phyloP scores from a whole-genome alignment of 2,329 filamentous ascomycete species.

The Colletotrichum salicis region DNA sequence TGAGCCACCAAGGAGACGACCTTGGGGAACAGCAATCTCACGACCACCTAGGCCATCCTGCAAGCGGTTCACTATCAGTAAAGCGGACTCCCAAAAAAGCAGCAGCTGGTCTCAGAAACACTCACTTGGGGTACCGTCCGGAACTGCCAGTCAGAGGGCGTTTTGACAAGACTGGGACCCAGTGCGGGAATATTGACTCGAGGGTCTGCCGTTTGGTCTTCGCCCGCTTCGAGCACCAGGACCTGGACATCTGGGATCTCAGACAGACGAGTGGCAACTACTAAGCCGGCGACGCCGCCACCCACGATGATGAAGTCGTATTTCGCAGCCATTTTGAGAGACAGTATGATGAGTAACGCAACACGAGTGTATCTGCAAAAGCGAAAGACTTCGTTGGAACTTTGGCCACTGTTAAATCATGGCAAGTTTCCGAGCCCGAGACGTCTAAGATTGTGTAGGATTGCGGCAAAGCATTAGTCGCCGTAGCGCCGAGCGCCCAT shows the following conservation, averaged over 20 bases:
- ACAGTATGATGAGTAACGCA: conserved; percentile 2
- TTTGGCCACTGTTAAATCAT: conserved; percentile 30
- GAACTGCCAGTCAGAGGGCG: conserved; percentile 41
- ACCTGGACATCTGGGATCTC: conserved; percentile 38
- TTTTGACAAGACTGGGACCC: conserved; percentile 40
- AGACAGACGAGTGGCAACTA: conserved; percentile 32
- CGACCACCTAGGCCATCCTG: conserved; percentile 35
- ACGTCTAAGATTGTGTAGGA: not conserved
- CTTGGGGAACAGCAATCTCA: conserved; percentile 38
- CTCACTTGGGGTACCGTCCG: conserved; percentile 40
- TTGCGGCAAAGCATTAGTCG: conserved; percentile 10
- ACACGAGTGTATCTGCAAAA: not conserved
- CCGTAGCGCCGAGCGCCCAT: not conserved
- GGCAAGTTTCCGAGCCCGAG: not conserved
- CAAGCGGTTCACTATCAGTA: not conserved
- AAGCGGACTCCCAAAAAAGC: not conserved
- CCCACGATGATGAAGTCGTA: conserved; percentile 36
- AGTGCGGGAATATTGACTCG: conserved; percentile 40
- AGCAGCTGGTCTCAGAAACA: not conserved
- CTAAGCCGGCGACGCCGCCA: conserved; percentile 35
- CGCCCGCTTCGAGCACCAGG: conserved; percentile 44
- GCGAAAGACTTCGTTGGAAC: not conserved
- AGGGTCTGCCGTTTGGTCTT: conserved; percentile 41
- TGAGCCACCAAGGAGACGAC: conserved; percentile 41
- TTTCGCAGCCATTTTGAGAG: conserved; percentile 36